Evolutionary conservation across 2,329 filamentous ascomycete genomes (phyloP), one percentile per base, ranked within the genome.

Genomic region (Aspergillus proliferans): DNA sequence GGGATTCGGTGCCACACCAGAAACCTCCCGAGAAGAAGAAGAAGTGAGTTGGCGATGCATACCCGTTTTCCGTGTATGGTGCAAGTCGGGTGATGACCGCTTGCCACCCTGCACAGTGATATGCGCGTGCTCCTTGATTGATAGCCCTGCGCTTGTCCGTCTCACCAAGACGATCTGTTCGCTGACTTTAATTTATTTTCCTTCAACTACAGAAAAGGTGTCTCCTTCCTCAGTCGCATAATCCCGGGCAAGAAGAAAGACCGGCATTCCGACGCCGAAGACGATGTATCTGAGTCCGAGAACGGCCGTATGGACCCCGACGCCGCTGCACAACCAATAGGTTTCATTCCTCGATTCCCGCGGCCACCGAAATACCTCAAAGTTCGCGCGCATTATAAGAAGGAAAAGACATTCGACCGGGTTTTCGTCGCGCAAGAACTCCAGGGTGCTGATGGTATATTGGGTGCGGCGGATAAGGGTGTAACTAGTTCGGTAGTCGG

Each of bases 351-450:
- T 6, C 83, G 85, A 53, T 85, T 94, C 63, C 93, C 93, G 56
- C 88, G 91, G 47, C 91, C 92, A 3, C 89, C 91, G 2, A 83
- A 88, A 22, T 97, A 97, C 63, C 93, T 97, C 61, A 88, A 89
- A 56, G 86, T 95, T 51, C 83, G 85, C 55, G 75, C 85, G 1
- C 84, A 88, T 63, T 83, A 90, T 68, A 95, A 95, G 70, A 90
- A 86, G 62, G 75, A 79, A 19, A 84, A 83, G 58, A 86, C 92
- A 47, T 96, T 97, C 63, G 84, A 93, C 64, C 85, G 84, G 43
- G 76, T 95, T 50, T 98, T 98, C 65, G 79, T 97, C 3, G 91
- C 93, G 2, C 93, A 98, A 70, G 87, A 97, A 67, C 74, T 97
- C n/a, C 76, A 77, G 30, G 80, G 84, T n/a, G 78, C 78, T 1